Percentiles rank a stretch among this genome's conserved stretches.
These are phyloP conservation scores for Ceratobasidium sp. DNA, from an alignment of 1,284 basidiomycete species.

Conservation along the genomic window DNA sequence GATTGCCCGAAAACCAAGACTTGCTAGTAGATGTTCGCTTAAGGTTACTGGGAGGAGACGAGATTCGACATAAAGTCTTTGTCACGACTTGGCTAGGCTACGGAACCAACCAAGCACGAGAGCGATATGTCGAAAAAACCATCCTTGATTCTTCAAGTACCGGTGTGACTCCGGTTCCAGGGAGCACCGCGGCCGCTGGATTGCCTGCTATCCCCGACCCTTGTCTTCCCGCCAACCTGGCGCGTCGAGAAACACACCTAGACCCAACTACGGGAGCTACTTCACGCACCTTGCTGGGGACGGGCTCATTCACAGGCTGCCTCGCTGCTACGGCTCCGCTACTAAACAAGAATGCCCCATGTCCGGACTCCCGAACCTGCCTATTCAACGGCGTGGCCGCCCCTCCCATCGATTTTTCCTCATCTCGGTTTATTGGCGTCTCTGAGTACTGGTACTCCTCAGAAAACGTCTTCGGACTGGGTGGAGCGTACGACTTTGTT, in stretches of 20 bases:
- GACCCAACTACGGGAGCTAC: constrained; percentile 61
- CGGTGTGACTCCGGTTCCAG: constrained; percentile 11
- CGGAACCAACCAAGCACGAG: constrained; percentile 94
- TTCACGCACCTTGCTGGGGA: constrained; percentile 78
- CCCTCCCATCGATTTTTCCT: constrained; percentile 89
- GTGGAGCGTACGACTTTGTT: constrained; percentile 94
- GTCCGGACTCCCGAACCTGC: constrained; percentile 80
- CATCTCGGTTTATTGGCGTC: constrained; percentile 94
- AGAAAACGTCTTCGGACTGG: constrained; percentile 93
- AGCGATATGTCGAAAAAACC: constrained; percentile 83
- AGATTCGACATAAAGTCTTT: constrained; percentile 92
- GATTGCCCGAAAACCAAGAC: constrained; percentile 56
- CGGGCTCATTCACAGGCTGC: constrained; percentile 91
- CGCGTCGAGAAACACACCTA: constrained; percentile 63
- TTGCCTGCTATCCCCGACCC: constrained; percentile 76
- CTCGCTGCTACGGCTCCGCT: constrained; percentile 78
- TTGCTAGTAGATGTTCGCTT: constrained; percentile 85
- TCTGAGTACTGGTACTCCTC: constrained; percentile 99
- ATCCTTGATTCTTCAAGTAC: constrained; percentile 65
- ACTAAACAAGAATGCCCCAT: constrained; percentile 87
- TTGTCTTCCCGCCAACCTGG: constrained; percentile 85
- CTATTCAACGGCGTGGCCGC: constrained; percentile 98
- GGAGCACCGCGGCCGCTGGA: constrained; percentile 48
- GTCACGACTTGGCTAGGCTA: constrained; percentile 99
- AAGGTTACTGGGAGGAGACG: constrained; percentile 83